phyloP scores from a whole-genome alignment of 2,329 filamentous ascomycete genomes.

The Orbilia javanica region DNA sequence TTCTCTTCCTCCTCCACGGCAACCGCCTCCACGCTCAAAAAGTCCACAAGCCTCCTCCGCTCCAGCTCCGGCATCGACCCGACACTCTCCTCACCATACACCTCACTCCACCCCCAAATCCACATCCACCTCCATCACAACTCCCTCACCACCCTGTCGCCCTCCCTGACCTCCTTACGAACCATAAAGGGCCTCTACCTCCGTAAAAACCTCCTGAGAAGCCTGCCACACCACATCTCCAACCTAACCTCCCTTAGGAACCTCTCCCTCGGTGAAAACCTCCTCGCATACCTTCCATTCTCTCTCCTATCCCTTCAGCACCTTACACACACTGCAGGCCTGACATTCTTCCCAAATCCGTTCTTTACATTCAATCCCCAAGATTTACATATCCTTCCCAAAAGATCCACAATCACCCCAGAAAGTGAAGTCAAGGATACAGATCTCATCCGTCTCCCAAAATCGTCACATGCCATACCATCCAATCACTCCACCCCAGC shows the following conservation, averaged over 20 bases:
- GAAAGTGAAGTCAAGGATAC: not conserved
- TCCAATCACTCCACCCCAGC: not conserved
- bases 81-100: conserved; percentile 23
- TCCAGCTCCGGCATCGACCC: conserved; percentile 42
- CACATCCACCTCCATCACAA: conserved; percentile 24
- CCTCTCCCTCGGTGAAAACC: conserved; percentile 24
- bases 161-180: conserved; percentile 20
- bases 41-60: conserved; percentile 8
- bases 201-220: conserved; percentile 30
- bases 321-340: not conserved
- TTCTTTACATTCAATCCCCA: conserved; percentile 18
- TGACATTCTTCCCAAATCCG: conserved; percentile 30
- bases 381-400: not conserved
- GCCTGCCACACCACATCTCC: conserved; percentile 33
- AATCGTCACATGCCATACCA: not conserved
- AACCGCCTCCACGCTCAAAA: not conserved
- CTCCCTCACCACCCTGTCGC: conserved; percentile 20
- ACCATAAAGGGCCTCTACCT: conserved; percentile 30
- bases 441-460: not conserved
- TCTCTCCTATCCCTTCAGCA: conserved; percentile 20
- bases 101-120: conserved; percentile 18
- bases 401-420: not conserved
- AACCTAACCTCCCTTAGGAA: conserved; percentile 11
- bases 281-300: conserved; percentile 33
- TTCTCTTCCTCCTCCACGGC: not conserved